A percentile compares a stretch with the other conserved stretches of the same genome.
phyloP scores from a whole-genome alignment of 192 early-diverging fungal species.

The Entophlyctis helioformis region DNA sequence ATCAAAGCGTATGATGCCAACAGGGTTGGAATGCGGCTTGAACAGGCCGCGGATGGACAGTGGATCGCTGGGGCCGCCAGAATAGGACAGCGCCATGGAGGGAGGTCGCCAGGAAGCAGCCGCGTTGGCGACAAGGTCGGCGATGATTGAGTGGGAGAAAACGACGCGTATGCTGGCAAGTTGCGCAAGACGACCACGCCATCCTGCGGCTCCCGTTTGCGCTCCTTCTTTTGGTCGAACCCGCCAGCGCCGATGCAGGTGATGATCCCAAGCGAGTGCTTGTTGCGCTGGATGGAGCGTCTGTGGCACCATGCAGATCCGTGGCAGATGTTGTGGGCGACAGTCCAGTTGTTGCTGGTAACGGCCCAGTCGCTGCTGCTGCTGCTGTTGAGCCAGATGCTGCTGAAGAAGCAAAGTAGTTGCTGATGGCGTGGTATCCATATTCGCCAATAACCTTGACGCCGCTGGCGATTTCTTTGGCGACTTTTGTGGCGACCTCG shows the following conservation, averaged over 20 bases:
- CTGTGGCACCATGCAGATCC: not conserved
- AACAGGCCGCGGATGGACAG: slow-evolving; percentile 39
- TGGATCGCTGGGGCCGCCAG: not conserved
- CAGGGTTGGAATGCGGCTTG: slow-evolving; percentile 58
- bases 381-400: not conserved
- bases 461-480: slow-evolving; percentile 66
- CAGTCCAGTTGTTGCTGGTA: not conserved
- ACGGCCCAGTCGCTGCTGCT: not conserved
- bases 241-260: too few species aligned
- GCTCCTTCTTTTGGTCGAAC: too few species aligned
- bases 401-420: slow-evolving; percentile 36
- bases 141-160: not conserved
- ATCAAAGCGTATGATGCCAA: slow-evolving; percentile 51
- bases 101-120: slow-evolving; percentile 3
- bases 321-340: not conserved
- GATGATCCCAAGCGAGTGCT: not conserved
- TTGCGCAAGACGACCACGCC: too few species aligned
- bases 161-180: not conserved
- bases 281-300: not conserved
- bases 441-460: slow-evolving; percentile 59
- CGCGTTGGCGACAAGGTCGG: slow-evolving; percentile 1
- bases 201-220: too few species aligned
- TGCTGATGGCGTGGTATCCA: slow-evolving; percentile 55
- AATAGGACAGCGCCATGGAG: not conserved
- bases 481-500: slow-evolving; percentile 58